Conservation (phyloP, 1,284 basidiomycete genomes). For the Ustilago trichophora region DNA sequence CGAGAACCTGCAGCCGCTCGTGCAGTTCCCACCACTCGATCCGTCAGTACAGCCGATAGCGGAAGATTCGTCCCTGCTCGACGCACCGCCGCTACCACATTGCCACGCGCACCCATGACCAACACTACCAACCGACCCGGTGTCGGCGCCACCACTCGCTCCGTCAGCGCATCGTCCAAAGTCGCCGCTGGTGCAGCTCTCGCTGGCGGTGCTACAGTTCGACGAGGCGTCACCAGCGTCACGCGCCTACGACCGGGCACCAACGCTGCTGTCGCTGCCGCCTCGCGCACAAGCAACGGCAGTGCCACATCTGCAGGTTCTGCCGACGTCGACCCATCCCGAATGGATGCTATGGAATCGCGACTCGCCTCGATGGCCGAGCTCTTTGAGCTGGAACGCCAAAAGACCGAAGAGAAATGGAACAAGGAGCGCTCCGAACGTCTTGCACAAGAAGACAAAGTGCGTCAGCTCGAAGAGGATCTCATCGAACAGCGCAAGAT, state of each 20-base stretch:
- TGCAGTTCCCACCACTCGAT: slow-evolving; percentile 14
- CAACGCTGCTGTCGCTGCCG: slow-evolving; percentile 21
- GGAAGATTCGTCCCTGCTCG: slow-evolving; percentile 36
- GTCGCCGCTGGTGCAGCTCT: slow-evolving; percentile 14
- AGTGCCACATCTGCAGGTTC: slow-evolving; percentile 21
- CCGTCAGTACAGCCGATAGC: slow-evolving; percentile 23
- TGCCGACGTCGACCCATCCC: slow-evolving; percentile 38
- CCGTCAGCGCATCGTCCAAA: slow-evolving; percentile 19
- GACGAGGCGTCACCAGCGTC: slow-evolving; percentile 42
- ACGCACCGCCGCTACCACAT: slow-evolving; percentile 22
- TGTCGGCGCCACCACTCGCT: slow-evolving; percentile 24
- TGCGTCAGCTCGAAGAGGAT: slow-evolving; percentile 53
- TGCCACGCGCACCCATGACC: slow-evolving; percentile 47
- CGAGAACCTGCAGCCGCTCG: slow-evolving; percentile 27
- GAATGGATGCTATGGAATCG: slow-evolving; percentile 53
- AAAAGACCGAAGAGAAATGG: slow-evolving; percentile 52
- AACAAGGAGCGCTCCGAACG: slow-evolving; percentile 50
- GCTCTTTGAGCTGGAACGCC: slow-evolving; percentile 55
- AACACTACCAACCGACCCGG: slow-evolving; percentile 44
- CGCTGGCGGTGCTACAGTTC: slow-evolving; percentile 5
- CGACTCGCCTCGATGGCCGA: slow-evolving; percentile 54
- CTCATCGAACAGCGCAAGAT: slow-evolving; percentile 52
- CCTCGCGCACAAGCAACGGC: slow-evolving; percentile 21
- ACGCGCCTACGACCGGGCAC: slow-evolving; percentile 39
- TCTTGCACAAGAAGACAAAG: slow-evolving; percentile 53